Conservation (phyloP, 176 grass and related monocot species). For the Pontederia paniculata region DNA sequence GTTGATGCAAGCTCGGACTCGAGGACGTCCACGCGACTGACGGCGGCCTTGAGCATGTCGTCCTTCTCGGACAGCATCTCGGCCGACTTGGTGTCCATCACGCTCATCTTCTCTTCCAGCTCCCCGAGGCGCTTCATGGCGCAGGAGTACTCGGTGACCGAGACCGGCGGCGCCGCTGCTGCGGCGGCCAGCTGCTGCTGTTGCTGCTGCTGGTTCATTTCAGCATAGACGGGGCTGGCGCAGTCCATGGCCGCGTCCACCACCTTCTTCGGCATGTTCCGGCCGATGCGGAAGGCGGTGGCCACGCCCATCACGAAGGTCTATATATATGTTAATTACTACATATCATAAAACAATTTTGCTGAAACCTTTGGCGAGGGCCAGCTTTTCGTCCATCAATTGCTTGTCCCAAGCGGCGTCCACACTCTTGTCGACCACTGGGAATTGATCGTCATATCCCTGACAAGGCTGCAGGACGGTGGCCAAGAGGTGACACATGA, state of each 20-base stretch:
- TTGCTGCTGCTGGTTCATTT: slow-evolving; percentile 2
- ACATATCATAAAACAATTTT: no score
- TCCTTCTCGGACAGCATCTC: slow-evolving; percentile 60
- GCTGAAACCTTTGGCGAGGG: slow-evolving; percentile 25
- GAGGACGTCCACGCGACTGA: slow-evolving; percentile 46
- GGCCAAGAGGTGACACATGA: no score
- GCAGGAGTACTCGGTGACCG: slow-evolving; percentile 20
- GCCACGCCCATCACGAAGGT: slow-evolving; percentile 67
- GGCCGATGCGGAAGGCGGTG: slow-evolving; percentile 51
- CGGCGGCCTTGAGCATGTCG: slow-evolving; percentile 67
- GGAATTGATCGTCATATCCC: slow-evolving; percentile 16
- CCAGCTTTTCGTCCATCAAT: slow-evolving; percentile 31
- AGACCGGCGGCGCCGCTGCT: slow-evolving; percentile 20
- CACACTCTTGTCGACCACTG: slow-evolving; percentile 29
- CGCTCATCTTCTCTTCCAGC: slow-evolving; percentile 68
- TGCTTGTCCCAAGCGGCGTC: slow-evolving; percentile 33
- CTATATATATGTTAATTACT: no score
- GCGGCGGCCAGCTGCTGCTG: slow-evolving; percentile 13
- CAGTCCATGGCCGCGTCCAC: slow-evolving; percentile 11
- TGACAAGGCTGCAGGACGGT: not conserved
- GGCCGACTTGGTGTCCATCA: slow-evolving; percentile 29
- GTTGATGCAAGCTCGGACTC: slow-evolving; percentile 80
- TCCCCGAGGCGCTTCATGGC: slow-evolving; percentile 51
- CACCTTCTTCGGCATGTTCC: slow-evolving; percentile 45
- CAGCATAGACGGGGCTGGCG: slow-evolving; percentile 11